These are phyloP conservation scores for Skeletonema tropicum DNA, from an alignment of 108 stramenopile species.

Conservation along the genomic window DNA sequence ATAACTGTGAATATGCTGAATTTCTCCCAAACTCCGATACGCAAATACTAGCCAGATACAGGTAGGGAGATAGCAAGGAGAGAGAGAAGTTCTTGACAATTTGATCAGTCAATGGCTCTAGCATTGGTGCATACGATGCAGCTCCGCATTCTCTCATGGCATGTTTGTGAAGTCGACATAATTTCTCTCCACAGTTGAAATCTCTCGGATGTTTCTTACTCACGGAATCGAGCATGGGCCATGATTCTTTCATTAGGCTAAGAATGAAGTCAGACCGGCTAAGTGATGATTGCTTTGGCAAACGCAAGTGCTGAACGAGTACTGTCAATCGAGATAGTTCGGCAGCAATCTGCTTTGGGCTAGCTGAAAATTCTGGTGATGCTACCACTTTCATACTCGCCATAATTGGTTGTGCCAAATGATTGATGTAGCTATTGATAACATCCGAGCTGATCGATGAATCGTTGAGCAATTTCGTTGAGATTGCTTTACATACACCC, in stretches of 20 bases:
- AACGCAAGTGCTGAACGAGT: slow-evolving; percentile 58
- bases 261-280: slow-evolving; percentile 73
- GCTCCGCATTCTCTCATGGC: slow-evolving; percentile 80
- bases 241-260: slow-evolving; percentile 76
- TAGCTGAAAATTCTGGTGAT: slow-evolving; percentile 42
- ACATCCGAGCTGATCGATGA: slow-evolving; percentile 27
- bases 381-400: slow-evolving; percentile 58
- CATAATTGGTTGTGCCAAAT: slow-evolving; percentile 84
- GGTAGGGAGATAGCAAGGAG: slow-evolving; percentile 78
- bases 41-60: slow-evolving; percentile 90
- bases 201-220: slow-evolving; percentile 71
- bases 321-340: slow-evolving; percentile 90
- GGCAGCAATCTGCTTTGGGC: slow-evolving; percentile 61
- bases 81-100: slow-evolving; percentile 73
- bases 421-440: slow-evolving; percentile 49
- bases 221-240: slow-evolving; percentile 83
- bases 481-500: slow-evolving; percentile 85
- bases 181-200: slow-evolving; percentile 80
- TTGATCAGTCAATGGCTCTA: slow-evolving; percentile 74
- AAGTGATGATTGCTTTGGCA: slow-evolving; percentile 25
- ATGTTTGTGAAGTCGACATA: slow-evolving; percentile 95
- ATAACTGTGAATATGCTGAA: slow-evolving; percentile 41
- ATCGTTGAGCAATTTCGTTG: slow-evolving; percentile 58
- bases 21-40: slow-evolving; percentile 83
- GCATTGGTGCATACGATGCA: slow-evolving; percentile 79